Evolutionary conservation across 306 rosid genomes (phyloP).

Genomic region (Cercis canadensis): DNA sequence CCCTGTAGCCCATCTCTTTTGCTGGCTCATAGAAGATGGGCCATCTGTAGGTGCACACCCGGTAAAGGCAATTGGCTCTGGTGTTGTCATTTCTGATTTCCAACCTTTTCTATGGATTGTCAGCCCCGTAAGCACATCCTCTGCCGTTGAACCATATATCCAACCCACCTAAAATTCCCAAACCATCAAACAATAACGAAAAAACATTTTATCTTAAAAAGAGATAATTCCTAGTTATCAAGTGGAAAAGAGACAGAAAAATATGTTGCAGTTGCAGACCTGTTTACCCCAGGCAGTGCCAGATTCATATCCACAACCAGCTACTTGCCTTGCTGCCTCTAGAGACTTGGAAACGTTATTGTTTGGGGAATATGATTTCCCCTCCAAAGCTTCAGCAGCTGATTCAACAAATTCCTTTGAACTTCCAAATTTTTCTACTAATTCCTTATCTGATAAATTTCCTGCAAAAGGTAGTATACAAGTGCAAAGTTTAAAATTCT

Average conservation of each 20-base stretch:
- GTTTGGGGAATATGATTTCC: not conserved
- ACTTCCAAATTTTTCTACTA: slow-evolving; percentile 34
- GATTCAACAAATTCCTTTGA: slow-evolving; percentile 38
- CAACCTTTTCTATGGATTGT: slow-evolving; percentile 47
- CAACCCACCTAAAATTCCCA: not conserved
- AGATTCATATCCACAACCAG: slow-evolving; percentile 40
- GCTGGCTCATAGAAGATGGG: slow-evolving; percentile 45
- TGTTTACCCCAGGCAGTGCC: slow-evolving; percentile 48
- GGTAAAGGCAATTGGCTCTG: slow-evolving; percentile 45
- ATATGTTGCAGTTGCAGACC: slow-evolving; percentile 15
- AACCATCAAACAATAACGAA: too few species aligned
- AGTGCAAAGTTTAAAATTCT: not conserved
- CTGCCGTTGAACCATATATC: slow-evolving; percentile 38
- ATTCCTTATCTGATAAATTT: slow-evolving; percentile 14
- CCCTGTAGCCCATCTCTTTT: slow-evolving; percentile 54
- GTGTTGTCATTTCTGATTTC: slow-evolving; percentile 30
- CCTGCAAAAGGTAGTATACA: slow-evolving; percentile 18
- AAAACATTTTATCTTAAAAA: too few species aligned
- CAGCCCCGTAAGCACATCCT: slow-evolving; percentile 51
- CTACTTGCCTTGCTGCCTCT: slow-evolving; percentile 41
- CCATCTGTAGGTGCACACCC: slow-evolving; percentile 48
- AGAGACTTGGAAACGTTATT: not conserved
- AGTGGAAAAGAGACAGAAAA: too few species aligned
- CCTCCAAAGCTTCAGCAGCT: slow-evolving; percentile 35
- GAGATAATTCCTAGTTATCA: too few species aligned